phyloP scores from a whole-genome alignment of 2,329 filamentous ascomycete species.

The Xylaria sp. region DNA sequence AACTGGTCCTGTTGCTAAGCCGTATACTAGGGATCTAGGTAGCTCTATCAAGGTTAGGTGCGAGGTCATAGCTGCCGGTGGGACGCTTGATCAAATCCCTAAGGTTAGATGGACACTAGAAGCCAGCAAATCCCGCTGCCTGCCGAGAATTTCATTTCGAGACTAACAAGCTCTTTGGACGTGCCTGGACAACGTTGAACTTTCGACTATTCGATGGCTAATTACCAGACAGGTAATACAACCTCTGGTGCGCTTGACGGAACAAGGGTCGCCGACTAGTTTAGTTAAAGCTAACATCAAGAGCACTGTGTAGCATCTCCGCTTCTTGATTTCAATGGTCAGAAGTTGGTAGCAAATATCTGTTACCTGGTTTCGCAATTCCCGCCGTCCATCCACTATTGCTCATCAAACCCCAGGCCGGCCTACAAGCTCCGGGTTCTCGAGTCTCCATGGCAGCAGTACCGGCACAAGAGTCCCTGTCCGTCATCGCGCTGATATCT shows the following conservation, averaged over 20 bases:
- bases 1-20: background rate
- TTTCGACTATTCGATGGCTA: slow-evolving; percentile 13
- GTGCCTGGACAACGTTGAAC: background rate
- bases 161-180: background rate
- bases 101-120: slow-evolving; percentile 6
- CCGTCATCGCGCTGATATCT: slow-evolving; percentile 92
- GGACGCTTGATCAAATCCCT: slow-evolving; percentile 9
- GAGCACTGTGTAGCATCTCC: slow-evolving; percentile 22
- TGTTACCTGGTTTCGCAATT: slow-evolving; percentile 17
- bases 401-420: slow-evolving; percentile 25
- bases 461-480: slow-evolving; percentile 58
- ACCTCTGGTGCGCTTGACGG: background rate
- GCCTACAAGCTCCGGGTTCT: slow-evolving; percentile 15
- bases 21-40: background rate
- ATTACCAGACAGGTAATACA: slow-evolving; percentile 11
- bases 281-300: background rate
- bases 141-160: background rate
- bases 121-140: background rate
- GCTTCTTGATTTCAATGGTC: slow-evolving; percentile 15
- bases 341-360: background rate
- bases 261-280: background rate
- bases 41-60: background rate
- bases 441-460: slow-evolving; percentile 51
- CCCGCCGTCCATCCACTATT: slow-evolving; percentile 3
- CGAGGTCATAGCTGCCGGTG: slow-evolving; percentile 7